phyloP scores from a whole-genome alignment of 129 eudicot species.

The Cynara cardunculus region DNA sequence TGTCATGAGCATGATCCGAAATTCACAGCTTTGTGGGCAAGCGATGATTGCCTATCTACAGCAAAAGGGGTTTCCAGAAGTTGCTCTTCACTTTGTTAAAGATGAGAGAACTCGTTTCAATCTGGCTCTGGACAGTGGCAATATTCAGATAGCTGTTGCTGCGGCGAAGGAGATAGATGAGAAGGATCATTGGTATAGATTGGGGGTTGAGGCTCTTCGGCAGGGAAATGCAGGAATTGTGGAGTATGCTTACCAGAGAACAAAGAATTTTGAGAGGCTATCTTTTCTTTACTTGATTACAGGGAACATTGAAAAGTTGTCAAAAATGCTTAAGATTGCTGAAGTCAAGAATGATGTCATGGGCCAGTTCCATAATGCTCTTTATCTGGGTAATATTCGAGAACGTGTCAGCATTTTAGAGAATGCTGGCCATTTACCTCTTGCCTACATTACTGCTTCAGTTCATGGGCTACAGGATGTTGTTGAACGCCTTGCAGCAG shows the following conservation, averaged over 20 bases:
- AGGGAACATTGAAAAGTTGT: constrained; percentile 35
- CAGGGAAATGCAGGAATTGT: constrained; percentile 52
- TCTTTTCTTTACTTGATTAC: constrained; percentile 47
- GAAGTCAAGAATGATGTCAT: constrained; percentile 46
- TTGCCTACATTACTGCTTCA: constrained; percentile 49
- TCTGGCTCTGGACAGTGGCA: constrained; percentile 45
- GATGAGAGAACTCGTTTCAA: constrained; percentile 54
- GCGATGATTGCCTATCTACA: constrained; percentile 53
- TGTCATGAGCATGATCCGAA: constrained; percentile 48
- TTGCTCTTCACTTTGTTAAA: constrained; percentile 48
- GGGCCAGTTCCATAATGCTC: constrained; percentile 56
- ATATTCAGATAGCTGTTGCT: constrained; percentile 48
- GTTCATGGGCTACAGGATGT: constrained; percentile 39
- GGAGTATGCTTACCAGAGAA: constrained; percentile 50
- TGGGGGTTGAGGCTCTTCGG: constrained; percentile 54
- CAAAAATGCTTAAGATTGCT: constrained; percentile 50
- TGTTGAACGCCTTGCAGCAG: constrained; percentile 34
- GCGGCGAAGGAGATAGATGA: constrained; percentile 53
- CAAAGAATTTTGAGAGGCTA: constrained; percentile 47
- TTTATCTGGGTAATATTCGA: constrained; percentile 36
- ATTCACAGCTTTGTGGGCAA: constrained; percentile 48
- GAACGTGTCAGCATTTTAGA: constrained; percentile 45
- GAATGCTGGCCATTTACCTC: constrained; percentile 49
- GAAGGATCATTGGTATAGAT: constrained; percentile 48
- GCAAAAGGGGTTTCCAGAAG: constrained; percentile 51